Conservation (phyloP, 345 rosid genomes). For the Arabidopsis arenosa region DNA sequence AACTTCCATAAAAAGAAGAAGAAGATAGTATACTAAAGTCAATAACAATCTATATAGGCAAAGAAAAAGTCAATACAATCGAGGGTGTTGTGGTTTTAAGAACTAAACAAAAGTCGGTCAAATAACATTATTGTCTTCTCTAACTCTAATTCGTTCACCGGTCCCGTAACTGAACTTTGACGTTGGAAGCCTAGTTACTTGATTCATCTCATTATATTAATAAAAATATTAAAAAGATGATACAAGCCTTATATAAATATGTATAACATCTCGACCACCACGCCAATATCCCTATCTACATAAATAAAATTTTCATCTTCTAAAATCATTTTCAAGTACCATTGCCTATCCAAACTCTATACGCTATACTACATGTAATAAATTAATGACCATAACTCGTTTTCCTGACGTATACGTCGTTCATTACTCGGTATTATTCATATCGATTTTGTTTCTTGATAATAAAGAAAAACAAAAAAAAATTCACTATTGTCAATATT, state of each 20-base stretch:
- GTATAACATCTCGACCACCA: constrained; percentile 19
- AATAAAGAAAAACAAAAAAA: too few species aligned
- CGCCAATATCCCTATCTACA: constrained; percentile 39
- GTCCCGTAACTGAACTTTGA: constrained; percentile 47
- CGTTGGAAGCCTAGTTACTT: constrained; percentile 28
- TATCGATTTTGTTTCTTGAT: not conserved
- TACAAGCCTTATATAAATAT: too few species aligned
- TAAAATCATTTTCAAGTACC: constrained; percentile 29
- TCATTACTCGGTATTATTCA: constrained; percentile 11
- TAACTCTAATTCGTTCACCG: constrained; percentile 16
- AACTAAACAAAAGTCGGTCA: constrained; percentile 4
- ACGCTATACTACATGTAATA: constrained; percentile 27
- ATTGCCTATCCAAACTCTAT: constrained; percentile 40
- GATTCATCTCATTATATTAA: constrained; percentile 11
- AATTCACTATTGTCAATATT: too few species aligned
- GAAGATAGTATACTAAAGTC: not conserved
- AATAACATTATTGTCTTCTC: constrained; percentile 16
- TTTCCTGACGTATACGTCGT: constrained; percentile 40
- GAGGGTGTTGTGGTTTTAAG: not conserved
- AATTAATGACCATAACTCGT: constrained; percentile 27
- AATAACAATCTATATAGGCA: constrained; percentile 5
- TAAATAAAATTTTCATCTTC: constrained; percentile 18
- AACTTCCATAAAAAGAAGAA: not conserved
- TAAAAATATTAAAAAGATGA: not conserved
- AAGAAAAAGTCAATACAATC: constrained; percentile 29